phyloP scores from a whole-genome alignment of 1,139 yeast species.

The Scheffersomyces segobiensis region DNA sequence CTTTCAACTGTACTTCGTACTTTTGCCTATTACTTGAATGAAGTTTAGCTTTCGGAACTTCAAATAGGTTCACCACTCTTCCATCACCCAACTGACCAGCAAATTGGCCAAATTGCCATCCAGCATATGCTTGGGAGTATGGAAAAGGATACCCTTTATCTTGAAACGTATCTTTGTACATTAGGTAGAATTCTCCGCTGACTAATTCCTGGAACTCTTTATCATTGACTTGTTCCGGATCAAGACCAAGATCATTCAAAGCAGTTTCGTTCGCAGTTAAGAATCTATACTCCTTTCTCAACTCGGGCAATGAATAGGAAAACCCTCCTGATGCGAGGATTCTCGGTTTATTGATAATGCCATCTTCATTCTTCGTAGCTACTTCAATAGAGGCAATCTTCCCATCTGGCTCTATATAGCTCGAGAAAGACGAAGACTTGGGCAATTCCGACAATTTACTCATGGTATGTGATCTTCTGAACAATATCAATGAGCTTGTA shows the following conservation, averaged over 20 bases:
- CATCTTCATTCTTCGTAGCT: constrained; percentile 44
- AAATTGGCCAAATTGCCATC: constrained; percentile 94
- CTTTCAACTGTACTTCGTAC: constrained; percentile 82
- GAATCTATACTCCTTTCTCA: constrained; percentile 53
- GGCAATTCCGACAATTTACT: constrained; percentile 25
- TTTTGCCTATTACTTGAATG: constrained; percentile 24
- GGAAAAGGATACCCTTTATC: constrained; percentile 60
- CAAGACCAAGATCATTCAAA: constrained; percentile 58
- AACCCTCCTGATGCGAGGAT: constrained; percentile 63
- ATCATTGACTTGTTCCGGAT: constrained; percentile 35
- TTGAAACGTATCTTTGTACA: constrained; percentile 25
- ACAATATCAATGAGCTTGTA: too few relatives aligned
- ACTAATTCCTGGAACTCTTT: constrained; percentile 56
- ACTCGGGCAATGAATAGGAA: constrained; percentile 69
- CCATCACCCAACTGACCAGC: constrained; percentile 99
- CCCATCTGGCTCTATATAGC: constrained; percentile 57
- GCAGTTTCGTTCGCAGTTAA: constrained; percentile 65
- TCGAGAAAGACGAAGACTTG: constrained; percentile 53
- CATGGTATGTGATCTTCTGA: not conserved
- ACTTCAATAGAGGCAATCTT: constrained; percentile 51
- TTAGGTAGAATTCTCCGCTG: constrained; percentile 54
- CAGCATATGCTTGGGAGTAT: constrained; percentile 90
- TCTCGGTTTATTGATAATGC: constrained; percentile 54
- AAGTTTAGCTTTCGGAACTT: constrained; percentile 43
- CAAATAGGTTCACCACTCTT: constrained; percentile 80